Base-by-base conservation (phyloP, 1,284 basidiomycete genomes). In the Sporisorium sorghi region DNA sequence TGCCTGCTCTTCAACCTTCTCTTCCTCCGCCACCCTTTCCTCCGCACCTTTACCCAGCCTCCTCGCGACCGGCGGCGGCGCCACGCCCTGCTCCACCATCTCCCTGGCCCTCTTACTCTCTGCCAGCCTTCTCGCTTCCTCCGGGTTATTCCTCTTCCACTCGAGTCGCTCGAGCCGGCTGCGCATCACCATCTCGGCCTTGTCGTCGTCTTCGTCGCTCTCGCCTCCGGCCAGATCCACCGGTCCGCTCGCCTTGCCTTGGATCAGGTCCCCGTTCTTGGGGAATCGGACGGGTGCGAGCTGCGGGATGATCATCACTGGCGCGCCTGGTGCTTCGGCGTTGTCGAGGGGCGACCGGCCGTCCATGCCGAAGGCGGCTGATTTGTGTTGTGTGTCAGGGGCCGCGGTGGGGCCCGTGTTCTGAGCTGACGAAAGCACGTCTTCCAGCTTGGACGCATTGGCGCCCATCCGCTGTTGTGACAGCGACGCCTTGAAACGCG, bases 171-270 rank as follows among this genome's bases (percentile, higher is more conserved):
- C 76, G 39, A 80, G 46, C 10, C 78, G 46, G 11, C 72, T 74
- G 9, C 78, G 59, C 78, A 80, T 80, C 21, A 70, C 54, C 51
- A 73, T 66, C 24, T 78, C 72, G 23, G 76, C 65, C 33, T 64
- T 69, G 14, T 69, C 70, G 48, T 80, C 77, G 43, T 77, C 78
- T 19, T 77, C 73, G 54, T 80, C 78, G 62, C 74, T 77, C 42
- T 77, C 69, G 10, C n/a, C 64, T 9, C 78, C 78, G 6, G 68
- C 66, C 28, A 80, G 39, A 8, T 78, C 78, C 12, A 78, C 68
- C 0, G 69, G 69, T 14, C 69, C 65, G 12, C 33, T 42, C 0
- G 57, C 8, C 2, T 53, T 49, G 42, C 65, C 73, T 50, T 64
- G 55, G 12, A 76, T 35, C 40, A 73, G 40, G 21, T 77, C 68